Evolutionary conservation across 2,329 filamentous ascomycete species (phyloP).

Genomic region (Aspergillaceae sp.): DNA sequence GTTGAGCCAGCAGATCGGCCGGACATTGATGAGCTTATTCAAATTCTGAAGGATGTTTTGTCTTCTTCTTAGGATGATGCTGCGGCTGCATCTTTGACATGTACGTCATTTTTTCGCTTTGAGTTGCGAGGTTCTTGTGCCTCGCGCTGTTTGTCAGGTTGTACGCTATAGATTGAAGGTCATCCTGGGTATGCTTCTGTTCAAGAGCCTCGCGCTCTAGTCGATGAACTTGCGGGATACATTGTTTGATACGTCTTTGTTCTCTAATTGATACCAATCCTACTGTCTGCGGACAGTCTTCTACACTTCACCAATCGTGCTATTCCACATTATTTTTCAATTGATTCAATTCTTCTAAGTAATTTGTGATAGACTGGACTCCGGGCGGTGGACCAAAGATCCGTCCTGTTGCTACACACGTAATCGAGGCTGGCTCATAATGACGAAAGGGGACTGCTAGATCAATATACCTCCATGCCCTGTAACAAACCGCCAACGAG

Average conservation of each 20-base stretch:
- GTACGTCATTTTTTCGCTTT: no score
- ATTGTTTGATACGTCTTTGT: background rate
- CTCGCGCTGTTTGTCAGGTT: no score
- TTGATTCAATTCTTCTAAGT: background rate
- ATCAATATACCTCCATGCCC: background rate
- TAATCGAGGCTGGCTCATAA: conserved; percentile 4
- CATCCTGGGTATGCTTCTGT: no score
- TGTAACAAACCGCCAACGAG: no score
- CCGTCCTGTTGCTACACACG: background rate
- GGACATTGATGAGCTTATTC: conserved; percentile 75
- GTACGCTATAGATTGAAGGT: no score
- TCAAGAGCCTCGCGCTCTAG: no score
- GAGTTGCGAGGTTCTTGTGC: no score
- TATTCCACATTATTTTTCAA: background rate
- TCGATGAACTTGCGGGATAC: no score
- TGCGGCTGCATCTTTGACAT: background rate
- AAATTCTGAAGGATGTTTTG: conserved; percentile 66
- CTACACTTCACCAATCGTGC: no score
- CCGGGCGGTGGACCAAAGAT: background rate
- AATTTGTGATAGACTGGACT: background rate
- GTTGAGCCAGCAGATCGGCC: conserved; percentile 84
- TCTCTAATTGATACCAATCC: background rate
- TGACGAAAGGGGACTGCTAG: conserved; percentile 4
- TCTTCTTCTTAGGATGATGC: conserved; percentile 57
- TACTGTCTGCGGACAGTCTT: background rate